Evolutionary conservation across 164 flowering plant genomes (phyloP).

Genomic region (Macadamia integrifolia): DNA sequence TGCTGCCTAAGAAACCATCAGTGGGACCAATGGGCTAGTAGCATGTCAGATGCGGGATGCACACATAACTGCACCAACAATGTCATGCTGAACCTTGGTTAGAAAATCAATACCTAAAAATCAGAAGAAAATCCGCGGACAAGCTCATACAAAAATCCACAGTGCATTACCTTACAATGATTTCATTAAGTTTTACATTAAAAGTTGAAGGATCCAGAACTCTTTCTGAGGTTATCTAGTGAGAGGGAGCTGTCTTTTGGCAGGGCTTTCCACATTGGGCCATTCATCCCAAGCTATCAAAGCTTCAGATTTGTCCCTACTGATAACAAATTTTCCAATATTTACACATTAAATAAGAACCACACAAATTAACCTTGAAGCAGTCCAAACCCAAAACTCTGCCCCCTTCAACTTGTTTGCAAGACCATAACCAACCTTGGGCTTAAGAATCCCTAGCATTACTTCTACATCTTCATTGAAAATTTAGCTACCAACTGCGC

Average conservation of each 20-base stretch:
- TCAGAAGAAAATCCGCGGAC: no score
- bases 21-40: neutral
- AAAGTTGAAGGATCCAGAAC: no score
- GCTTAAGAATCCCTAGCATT: conserved; percentile 53
- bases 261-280: neutral
- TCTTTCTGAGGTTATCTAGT: no score
- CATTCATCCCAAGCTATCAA: neutral
- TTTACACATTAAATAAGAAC: no score
- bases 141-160: no score
- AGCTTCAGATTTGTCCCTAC: no score
- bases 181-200: no score
- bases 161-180: no score
- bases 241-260: no score
- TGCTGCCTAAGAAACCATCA: conserved; percentile 1
- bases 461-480: conserved; percentile 85
- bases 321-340: no score
- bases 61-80: neutral
- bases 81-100: neutral
- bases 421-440: conserved; percentile 66
- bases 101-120: neutral
- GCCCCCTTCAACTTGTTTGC: conserved; percentile 77
- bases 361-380: conserved; percentile 7
- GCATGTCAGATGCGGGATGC: neutral
- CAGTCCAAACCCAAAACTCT: conserved; percentile 60
- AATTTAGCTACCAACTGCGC: conserved; percentile 60